Percentiles rank a stretch among this genome's conserved stretches.
Evolutionary conservation across 495 filamentous ascomycete genomes (phyloP).

Genomic region (Penicillium daleae): DNA sequence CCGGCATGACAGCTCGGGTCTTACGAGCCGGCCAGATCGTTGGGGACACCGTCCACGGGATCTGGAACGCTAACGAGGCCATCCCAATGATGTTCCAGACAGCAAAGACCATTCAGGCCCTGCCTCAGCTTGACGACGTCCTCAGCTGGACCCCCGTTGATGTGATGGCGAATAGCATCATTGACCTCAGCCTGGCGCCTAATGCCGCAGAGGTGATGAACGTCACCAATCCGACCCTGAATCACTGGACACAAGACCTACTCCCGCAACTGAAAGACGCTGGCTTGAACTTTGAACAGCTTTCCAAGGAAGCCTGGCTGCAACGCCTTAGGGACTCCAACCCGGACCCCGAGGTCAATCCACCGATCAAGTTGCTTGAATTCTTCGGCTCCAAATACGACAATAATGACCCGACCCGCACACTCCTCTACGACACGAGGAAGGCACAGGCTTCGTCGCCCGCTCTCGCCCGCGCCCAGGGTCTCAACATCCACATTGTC

Average conservation of each 20-base stretch:
- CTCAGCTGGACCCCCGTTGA: conserved; percentile 66
- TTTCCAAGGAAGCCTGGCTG: not conserved
- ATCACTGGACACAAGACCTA: not conserved
- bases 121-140: conserved; percentile 56
- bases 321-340: not conserved
- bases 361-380: not conserved
- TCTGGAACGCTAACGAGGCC: conserved; percentile 33
- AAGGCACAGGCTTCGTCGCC: not conserved
- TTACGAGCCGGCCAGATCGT: conserved; percentile 63
- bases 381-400: not conserved
- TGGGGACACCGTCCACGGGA: conserved; percentile 54
- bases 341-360: not conserved
- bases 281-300: not conserved
- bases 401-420: not conserved
- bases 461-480: not conserved
- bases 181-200: conserved; percentile 29
- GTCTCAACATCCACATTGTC: not conserved
- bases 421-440: not conserved
- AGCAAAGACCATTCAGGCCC: conserved; percentile 35
- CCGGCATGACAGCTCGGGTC: conserved; percentile 38
- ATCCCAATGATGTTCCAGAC: not conserved
- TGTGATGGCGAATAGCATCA: conserved; percentile 49
- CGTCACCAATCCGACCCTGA: not conserved
- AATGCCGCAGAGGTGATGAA: conserved; percentile 8
- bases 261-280: not conserved